Conservation (phyloP, 202 grass and related monocot genomes). For the Schoenoplectus tabernaemontani region DNA sequence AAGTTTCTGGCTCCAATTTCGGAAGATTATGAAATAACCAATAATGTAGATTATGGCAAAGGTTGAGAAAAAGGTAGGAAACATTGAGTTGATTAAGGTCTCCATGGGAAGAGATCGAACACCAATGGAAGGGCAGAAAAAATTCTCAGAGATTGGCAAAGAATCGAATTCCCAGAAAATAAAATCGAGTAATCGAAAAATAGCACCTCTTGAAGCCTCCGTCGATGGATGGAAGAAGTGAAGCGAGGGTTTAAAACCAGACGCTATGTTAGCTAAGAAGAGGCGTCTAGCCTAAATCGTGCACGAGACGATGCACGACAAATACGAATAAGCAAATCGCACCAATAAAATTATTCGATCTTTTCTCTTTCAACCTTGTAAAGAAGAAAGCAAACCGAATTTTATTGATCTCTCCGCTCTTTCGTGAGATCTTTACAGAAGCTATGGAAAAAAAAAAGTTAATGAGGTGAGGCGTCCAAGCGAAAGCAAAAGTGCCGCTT, state of each 20-base stretch:
- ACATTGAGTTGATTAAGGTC: slow-evolving; percentile 34
- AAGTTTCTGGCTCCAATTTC: slow-evolving; percentile 44
- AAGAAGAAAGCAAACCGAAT: not conserved
- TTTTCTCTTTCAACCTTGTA: not conserved
- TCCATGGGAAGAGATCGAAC: too few species aligned
- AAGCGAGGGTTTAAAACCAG: not conserved
- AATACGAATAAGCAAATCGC: not conserved
- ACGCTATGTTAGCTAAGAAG: not conserved
- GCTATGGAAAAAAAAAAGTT: not conserved
- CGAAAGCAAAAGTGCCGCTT: not conserved
- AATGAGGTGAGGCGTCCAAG: not conserved
- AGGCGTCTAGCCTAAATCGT: slow-evolving; percentile 10
- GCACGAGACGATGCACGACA: slow-evolving; percentile 15
- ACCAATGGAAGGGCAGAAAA: too few species aligned
- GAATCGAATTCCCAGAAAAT: not conserved
- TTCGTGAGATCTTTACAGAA: slow-evolving; percentile 7
- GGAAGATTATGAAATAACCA: slow-evolving; percentile 47
- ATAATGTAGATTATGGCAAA: slow-evolving; percentile 53
- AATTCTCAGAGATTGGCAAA: slow-evolving; percentile 18
- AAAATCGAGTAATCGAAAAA: not conserved
- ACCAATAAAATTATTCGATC: not conserved
- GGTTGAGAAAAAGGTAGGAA: slow-evolving; percentile 45
- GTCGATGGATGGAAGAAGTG: not conserved
- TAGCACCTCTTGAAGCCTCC: not conserved
- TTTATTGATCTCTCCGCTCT: not conserved